These are phyloP conservation scores for Thymus mandschuricus DNA, from an alignment of 257 asterid genomes.

Conservation along the genomic window DNA sequence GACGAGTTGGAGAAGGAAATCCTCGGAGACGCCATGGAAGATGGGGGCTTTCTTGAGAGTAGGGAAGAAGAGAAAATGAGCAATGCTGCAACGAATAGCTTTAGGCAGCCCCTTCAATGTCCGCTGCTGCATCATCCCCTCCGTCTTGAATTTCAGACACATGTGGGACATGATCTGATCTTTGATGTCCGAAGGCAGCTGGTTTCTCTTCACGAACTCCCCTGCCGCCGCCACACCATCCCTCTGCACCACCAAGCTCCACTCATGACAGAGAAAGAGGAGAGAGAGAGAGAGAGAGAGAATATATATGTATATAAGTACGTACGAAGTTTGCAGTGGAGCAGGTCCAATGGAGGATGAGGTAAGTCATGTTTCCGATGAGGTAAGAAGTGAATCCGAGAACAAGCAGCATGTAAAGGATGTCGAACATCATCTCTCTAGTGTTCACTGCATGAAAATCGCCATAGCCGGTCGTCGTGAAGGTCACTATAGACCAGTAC, in stretches of 20 bases:
- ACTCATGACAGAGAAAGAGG: no score
- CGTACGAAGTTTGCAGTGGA: constrained; percentile 57
- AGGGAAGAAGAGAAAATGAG: constrained; percentile 57
- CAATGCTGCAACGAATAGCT: constrained; percentile 69
- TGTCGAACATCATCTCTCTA: constrained; percentile 60
- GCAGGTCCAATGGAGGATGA: constrained; percentile 61
- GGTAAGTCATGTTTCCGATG: constrained; percentile 72
- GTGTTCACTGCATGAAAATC: constrained; percentile 64
- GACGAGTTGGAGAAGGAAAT: constrained; percentile 76
- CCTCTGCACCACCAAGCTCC: constrained; percentile 45
- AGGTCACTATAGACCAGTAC: constrained; percentile 67
- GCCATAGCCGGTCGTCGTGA: constrained; percentile 72
- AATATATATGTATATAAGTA: no score
- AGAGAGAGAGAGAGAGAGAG: constrained; percentile 10
- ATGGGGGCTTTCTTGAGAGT: constrained; percentile 43
- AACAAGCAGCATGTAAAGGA: constrained; percentile 64
- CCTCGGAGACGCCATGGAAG: constrained; percentile 64
- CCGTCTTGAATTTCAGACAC: constrained; percentile 78
- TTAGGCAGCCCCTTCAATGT: constrained; percentile 67
- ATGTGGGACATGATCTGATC: constrained; percentile 72
- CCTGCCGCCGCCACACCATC: constrained; percentile 66
- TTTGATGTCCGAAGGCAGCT: constrained; percentile 53
- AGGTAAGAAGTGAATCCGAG: constrained; percentile 66
- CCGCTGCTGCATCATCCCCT: constrained; percentile 66
- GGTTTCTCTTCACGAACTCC: constrained; percentile 70